Base-by-base conservation (phyloP, 2,329 filamentous ascomycete genomes). In the Dendrostoma leiphaemia region DNA sequence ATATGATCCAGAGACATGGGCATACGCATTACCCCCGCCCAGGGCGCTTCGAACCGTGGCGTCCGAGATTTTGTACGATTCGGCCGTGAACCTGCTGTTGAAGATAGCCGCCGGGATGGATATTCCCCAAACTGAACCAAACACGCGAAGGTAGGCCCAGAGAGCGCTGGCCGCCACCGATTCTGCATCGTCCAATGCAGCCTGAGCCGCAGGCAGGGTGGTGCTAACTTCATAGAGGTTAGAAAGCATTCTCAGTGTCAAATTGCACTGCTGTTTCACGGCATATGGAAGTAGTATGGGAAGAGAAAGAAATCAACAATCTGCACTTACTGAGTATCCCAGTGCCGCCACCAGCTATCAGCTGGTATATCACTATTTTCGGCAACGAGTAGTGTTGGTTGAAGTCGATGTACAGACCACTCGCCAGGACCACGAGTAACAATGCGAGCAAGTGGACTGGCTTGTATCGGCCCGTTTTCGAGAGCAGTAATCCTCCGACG, bases 391-490 rank as follows among this genome's bases (percentile, higher is more conserved):
- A 52, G 23, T 38, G 4, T 3, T 21, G 10, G 34, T 40, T 12
- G 6, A 52, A 46, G 40, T 45, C 40, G 49, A 47, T 31, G n/a
- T 32, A 52, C 12, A 52, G 41, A 1, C 49, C 49, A 6, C 21
- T 45, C 3, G 23, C 49, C 1, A 52, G 40, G 2, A 17, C 13
- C 6, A 34, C n/a, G 6, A 31, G 4, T 3, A 12, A 4, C 4
- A 52, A 34, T 3, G 24, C 49, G 4, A 63, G 21, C 3, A 64
- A 13, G 28, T 69, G 67, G 15, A 69, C 37, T 10, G 55, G 53
- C 51, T 60, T 60, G 37, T 63, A 65, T 8, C 57, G 43, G 13
- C 63, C 62, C 9, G 60, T 62, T 38, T 65, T 67, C 1, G 62
- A 61, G 10, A 72, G 60, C 10, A 67, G 37, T 1, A 63, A 43